Conservation (phyloP, 108 stramenopile genomes). For the Cyclotella kingstonii region DNA sequence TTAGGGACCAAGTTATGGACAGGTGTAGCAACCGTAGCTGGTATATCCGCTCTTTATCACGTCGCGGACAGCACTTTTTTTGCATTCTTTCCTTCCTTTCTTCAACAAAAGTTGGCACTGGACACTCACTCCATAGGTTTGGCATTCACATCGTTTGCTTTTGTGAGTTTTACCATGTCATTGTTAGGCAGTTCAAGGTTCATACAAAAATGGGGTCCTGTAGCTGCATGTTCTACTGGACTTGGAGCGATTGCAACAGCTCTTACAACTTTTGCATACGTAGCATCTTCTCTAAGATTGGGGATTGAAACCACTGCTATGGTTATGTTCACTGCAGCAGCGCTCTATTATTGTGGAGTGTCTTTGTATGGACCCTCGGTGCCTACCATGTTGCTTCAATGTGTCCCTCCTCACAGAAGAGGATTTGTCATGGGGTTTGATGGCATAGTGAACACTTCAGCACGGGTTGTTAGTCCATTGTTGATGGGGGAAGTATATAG, state of each 20-base stretch:
- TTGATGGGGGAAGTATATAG: constrained; percentile 65
- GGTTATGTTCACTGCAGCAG: constrained; percentile 49
- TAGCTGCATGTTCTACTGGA: constrained; percentile 61
- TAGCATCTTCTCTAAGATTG: constrained; percentile 36
- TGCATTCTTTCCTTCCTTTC: constrained; percentile 72
- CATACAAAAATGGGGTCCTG: constrained; percentile 56
- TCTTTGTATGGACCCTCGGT: constrained; percentile 79
- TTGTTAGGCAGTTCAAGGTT: constrained; percentile 46
- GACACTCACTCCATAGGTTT: constrained; percentile 59
- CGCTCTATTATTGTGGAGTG: constrained; percentile 69
- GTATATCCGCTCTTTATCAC: constrained; percentile 66
- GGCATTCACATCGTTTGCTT: constrained; percentile 65
- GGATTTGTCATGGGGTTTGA: constrained; percentile 77
- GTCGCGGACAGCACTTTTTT: constrained; percentile 74
- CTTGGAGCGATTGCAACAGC: constrained; percentile 57
- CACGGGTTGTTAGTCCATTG: constrained; percentile 58
- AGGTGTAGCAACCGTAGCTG: constrained; percentile 71
- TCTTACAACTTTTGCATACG: constrained; percentile 49
- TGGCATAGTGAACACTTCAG: constrained; percentile 69
- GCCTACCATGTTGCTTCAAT: constrained; percentile 75
- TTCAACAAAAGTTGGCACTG: constrained; percentile 47
- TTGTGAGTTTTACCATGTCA: constrained; percentile 63
- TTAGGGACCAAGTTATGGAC: constrained; percentile 63
- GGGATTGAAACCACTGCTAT: constrained; percentile 5
- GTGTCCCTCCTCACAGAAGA: constrained; percentile 64